These are phyloP conservation scores for Acanthamoeba triangularis DNA, from an alignment of 208 protist genomes.

Conservation along the genomic window DNA sequence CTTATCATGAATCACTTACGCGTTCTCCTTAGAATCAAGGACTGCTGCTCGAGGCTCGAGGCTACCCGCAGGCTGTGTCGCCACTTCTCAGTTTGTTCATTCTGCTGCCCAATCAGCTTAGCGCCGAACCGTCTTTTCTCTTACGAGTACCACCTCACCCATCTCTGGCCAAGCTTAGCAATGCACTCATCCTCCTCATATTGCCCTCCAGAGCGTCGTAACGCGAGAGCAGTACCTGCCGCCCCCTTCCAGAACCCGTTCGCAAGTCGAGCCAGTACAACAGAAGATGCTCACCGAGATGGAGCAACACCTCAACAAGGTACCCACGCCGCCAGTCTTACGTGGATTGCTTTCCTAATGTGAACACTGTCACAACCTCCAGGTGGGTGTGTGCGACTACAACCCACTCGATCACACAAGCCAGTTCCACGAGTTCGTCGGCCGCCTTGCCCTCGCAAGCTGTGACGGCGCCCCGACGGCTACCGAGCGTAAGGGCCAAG, in stretches of 20 bases:
- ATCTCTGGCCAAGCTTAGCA: background rate
- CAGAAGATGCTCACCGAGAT: background rate
- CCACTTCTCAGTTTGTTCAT: background rate
- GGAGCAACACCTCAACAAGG: background rate
- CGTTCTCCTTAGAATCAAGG: background rate
- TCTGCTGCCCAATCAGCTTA: slow-evolving; percentile 1
- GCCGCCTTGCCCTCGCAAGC: background rate
- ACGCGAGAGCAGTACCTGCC: slow-evolving; percentile 15
- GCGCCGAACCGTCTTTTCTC: background rate
- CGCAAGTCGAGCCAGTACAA: background rate
- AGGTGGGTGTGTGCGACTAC: background rate
- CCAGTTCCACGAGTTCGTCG: background rate
- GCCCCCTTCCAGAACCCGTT: background rate
- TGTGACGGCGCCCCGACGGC: background rate
- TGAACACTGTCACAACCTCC: background rate
- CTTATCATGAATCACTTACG: background rate
- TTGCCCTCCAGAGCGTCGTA: background rate
- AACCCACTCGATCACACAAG: background rate
- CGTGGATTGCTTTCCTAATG: background rate
- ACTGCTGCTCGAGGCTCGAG: background rate
- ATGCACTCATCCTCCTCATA: background rate
- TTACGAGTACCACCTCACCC: background rate
- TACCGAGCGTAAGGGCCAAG: background rate
- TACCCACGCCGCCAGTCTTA: background rate
- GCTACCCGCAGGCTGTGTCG: background rate